Base-by-base conservation (phyloP, 495 filamentous ascomycete species). In the Astrothelium subdiscretum region DNA sequence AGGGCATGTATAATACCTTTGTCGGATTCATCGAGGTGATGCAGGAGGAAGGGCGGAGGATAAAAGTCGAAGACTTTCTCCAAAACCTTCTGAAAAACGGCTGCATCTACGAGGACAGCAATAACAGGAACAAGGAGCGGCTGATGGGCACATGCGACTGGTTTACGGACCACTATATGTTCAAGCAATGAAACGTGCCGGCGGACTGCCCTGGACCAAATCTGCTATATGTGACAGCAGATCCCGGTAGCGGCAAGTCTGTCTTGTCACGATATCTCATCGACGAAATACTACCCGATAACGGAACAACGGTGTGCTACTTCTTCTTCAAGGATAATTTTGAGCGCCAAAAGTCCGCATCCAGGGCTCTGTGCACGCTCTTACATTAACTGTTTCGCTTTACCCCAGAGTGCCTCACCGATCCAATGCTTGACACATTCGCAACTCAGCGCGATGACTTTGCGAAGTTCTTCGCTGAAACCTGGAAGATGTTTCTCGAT, bases 311-410 rank as follows among this genome's bases (percentile, higher is more conserved):
- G 68, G 69, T 66, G 3, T 81, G 79, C 60, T 82, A 80, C 66
- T 85, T 83, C 70, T 84, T 84, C 66, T 83, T 86, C 71, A 83
- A 83, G 59, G 80, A 83, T 40, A 76, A 78, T 62, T 73, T 74
- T 48, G 68, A 70, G 10, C 73, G 80, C 20, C 78, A 81, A 54
- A 80, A 68, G 57, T 77, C 57, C 10, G 58, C 69, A 4, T 58
- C 61, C 11, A 72, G 60, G 29, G 80, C 80, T 6, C 63, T 83
- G 1, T 73, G 72, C 22, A 72, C 73, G 18, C 64, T 85, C 8
- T 64, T 83, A 24, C 79, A 78, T 60, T 78, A 83, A 63, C 59
- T 83, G 1, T 78, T 81, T 60, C 57, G 43, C 0, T 59, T 66
- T 38, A 70, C 67, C n/a, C 68, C 32, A 12, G 31, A 20, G 29